These are phyloP conservation scores for Dactylellina parvicollis DNA, from an alignment of 2,329 filamentous ascomycete species.

Conservation along the genomic window DNA sequence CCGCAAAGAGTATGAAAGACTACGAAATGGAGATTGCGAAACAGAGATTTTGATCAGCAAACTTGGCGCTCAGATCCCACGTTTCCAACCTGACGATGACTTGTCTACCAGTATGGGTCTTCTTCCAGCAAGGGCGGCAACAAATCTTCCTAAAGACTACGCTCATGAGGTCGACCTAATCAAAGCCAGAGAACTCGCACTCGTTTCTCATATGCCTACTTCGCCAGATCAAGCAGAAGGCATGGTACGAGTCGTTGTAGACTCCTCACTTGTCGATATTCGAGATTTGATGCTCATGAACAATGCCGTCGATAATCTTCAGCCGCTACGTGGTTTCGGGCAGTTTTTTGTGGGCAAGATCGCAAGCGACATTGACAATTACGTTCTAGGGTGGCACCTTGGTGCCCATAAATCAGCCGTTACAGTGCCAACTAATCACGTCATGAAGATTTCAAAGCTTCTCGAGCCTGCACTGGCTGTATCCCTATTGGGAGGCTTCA, in stretches of 20 bases:
- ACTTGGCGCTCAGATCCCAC: constrained; percentile 35
- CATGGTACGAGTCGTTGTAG: not conserved
- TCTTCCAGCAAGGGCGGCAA: constrained; percentile 23
- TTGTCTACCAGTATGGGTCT: constrained; percentile 53
- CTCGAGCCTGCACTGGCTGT: not conserved
- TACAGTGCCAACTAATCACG: not conserved
- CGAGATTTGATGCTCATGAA: constrained; percentile 20
- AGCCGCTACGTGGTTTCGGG: constrained; percentile 12
- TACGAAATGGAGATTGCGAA: constrained; percentile 48
- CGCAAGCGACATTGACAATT: not conserved
- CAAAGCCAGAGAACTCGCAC: constrained; percentile 9
- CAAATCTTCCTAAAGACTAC: constrained; percentile 20
- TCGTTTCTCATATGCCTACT: constrained; percentile 35
- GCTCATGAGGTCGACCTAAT: constrained; percentile 46
- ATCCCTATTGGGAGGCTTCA: constrained; percentile 1
- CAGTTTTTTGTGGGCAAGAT: constrained; percentile 18
- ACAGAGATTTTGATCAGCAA: constrained; percentile 33
- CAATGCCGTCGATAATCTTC: constrained; percentile 2
- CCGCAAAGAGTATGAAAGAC: constrained; percentile 24
- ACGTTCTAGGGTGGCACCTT: constrained; percentile 28
- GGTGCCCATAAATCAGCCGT: constrained; percentile 12
- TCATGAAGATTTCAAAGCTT: not conserved
- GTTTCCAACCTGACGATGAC: constrained; percentile 56
- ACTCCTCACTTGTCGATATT: constrained; percentile 14
- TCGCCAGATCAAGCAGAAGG: not conserved